Conservation (phyloP, 768 basidiomycete genomes). For the Boletus barrowsii region DNA sequence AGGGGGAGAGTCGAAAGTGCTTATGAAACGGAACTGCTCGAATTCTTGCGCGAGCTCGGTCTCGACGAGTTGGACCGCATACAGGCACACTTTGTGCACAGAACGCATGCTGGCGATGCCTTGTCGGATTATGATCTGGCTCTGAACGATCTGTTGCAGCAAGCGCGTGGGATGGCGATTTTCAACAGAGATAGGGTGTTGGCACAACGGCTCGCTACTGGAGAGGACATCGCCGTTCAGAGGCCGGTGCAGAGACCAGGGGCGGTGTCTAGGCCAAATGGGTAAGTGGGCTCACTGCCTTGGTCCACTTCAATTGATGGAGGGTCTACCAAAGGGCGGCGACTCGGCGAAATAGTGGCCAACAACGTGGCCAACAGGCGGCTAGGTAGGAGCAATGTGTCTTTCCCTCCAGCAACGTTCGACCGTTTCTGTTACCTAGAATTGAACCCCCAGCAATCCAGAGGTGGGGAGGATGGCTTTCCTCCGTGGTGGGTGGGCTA, state of each 20-base stretch:
- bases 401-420: conserved; percentile 9
- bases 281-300: too few species aligned
- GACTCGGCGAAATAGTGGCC: not conserved
- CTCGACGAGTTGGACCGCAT: conserved; percentile 18
- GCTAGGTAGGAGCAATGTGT: not conserved
- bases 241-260: too few species aligned
- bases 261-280: too few species aligned
- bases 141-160: conserved; percentile 22
- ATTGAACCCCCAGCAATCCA: not conserved
- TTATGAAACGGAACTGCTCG: conserved; percentile 24
- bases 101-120: not conserved
- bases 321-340: not conserved
- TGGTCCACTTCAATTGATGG: too few species aligned
- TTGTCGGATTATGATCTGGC: conserved; percentile 26
- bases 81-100: conserved; percentile 2
- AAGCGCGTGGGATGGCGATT: conserved; percentile 15
- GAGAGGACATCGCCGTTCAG: not conserved
- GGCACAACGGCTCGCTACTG: conserved; percentile 19
- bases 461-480: conserved; percentile 21
- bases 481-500: conserved; percentile 6
- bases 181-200: conserved; percentile 22
- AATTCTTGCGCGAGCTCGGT: conserved; percentile 19
- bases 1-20: conserved; percentile 11
- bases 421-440: not conserved
- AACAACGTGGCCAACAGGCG: not conserved